phyloP scores from a whole-genome alignment of 495 filamentous ascomycete genomes.

The Talaromyces stipitatus region DNA sequence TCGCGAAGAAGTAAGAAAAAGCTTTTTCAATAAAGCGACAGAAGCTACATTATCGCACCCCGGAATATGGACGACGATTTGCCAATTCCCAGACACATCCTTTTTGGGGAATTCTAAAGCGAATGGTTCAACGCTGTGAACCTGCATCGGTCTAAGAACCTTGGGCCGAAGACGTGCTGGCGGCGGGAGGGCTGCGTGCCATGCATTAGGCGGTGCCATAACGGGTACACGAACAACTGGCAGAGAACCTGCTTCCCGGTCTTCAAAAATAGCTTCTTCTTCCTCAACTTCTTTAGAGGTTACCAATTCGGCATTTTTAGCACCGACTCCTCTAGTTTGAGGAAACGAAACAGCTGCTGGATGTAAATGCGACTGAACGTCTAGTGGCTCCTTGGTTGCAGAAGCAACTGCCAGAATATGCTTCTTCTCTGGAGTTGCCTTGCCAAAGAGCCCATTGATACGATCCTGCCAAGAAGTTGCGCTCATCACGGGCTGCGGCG shows the following conservation, averaged over 20 bases:
- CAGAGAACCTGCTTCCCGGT: slow-evolving; percentile 71
- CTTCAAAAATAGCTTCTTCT: slow-evolving; percentile 74
- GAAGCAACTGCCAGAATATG: slow-evolving; percentile 48
- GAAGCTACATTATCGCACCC: slow-evolving; percentile 24
- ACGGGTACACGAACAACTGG: slow-evolving; percentile 61
- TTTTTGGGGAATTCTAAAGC: slow-evolving; percentile 25
- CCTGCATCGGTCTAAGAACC: slow-evolving; percentile 29
- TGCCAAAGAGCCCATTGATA: slow-evolving; percentile 65
- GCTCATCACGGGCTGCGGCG: slow-evolving; percentile 6
- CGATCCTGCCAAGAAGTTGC: slow-evolving; percentile 63
- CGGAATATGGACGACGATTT: slow-evolving; percentile 27
- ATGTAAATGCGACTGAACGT: slow-evolving; percentile 40
- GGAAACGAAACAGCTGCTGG: slow-evolving; percentile 56
- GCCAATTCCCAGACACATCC: slow-evolving; percentile 26
- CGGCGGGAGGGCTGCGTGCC: slow-evolving; percentile 36
- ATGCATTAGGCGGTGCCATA: slow-evolving; percentile 46
- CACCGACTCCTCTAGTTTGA: slow-evolving; percentile 18
- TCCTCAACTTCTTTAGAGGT: slow-evolving; percentile 60
- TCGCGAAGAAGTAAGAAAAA: slow-evolving; percentile 14
- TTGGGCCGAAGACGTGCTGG: slow-evolving; percentile 26
- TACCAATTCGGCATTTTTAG: slow-evolving; percentile 29
- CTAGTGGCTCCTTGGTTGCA: slow-evolving; percentile 53
- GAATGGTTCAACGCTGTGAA: slow-evolving; percentile 31
- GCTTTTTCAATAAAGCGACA: slow-evolving; percentile 25
- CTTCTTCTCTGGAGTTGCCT: slow-evolving; percentile 43